phyloP scores from a whole-genome alignment of 2,329 filamentous ascomycete genomes.

The Phialophora tarda region DNA sequence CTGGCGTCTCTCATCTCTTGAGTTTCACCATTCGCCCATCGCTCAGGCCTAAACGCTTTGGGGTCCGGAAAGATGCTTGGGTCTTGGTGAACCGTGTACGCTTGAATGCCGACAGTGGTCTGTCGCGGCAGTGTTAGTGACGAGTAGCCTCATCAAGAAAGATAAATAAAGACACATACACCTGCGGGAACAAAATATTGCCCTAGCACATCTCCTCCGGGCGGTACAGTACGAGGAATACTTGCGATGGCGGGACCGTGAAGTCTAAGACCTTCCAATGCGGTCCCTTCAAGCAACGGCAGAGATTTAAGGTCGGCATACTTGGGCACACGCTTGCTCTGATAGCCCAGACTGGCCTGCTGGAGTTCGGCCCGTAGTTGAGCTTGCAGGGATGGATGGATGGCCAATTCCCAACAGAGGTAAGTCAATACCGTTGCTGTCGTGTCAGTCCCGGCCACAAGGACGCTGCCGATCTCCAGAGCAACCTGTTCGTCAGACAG shows the following conservation, averaged over 20 bases:
- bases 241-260: constrained; percentile 12
- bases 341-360: not conserved
- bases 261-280: constrained; percentile 13
- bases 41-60: constrained; percentile 20
- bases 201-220: not conserved
- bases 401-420: constrained; percentile 10
- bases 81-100: constrained; percentile 22
- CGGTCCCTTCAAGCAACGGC: constrained; percentile 8
- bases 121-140: not conserved
- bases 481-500: constrained; percentile 12
- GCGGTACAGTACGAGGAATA: constrained; percentile 9
- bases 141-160: not conserved
- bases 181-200: constrained; percentile 16
- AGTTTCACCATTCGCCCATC: constrained; percentile 23
- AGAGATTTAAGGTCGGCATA: constrained; percentile 10
- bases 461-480: constrained; percentile 10
- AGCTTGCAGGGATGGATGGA: not conserved
- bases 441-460: constrained; percentile 19
- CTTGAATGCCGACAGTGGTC: constrained; percentile 12
- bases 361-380: constrained; percentile 11
- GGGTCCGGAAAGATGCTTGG: constrained; percentile 20
- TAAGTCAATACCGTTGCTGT: constrained; percentile 17
- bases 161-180: not conserved
- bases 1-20: constrained; percentile 16
- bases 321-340: not conserved